Conservation (phyloP, 2,329 filamentous ascomycete genomes). For the Sarocladiaceae sp. region DNA sequence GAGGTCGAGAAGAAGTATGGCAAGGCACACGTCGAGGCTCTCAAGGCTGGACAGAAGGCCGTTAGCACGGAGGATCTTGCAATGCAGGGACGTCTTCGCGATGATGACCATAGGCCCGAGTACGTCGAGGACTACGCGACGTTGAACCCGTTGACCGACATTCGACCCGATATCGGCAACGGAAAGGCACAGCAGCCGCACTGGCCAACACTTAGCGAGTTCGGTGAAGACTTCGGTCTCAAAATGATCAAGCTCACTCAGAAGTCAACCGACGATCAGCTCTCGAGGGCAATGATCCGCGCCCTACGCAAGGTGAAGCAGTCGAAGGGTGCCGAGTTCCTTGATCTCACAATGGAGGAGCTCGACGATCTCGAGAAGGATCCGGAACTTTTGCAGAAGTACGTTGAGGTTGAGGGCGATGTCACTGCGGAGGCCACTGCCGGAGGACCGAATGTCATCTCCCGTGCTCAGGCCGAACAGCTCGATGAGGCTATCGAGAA, state of each 20-base stretch:
- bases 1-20: constrained; percentile 71
- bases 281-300: constrained; percentile 35
- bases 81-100: constrained; percentile 66
- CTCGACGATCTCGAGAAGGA: constrained; percentile 35
- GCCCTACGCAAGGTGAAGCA: constrained; percentile 38
- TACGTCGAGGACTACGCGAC: constrained; percentile 82
- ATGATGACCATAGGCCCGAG: constrained; percentile 66
- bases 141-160: constrained; percentile 74
- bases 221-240: constrained; percentile 47
- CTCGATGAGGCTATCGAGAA: constrained; percentile 32
- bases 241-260: constrained; percentile 40
- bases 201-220: constrained; percentile 58
- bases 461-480: constrained; percentile 29
- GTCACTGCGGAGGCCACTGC: constrained; percentile 18
- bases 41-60: constrained; percentile 74
- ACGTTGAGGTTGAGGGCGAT: constrained; percentile 27
- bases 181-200: constrained; percentile 47
- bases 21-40: constrained; percentile 72
- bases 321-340: constrained; percentile 35
- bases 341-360: constrained; percentile 48
- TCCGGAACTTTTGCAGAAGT: constrained; percentile 33
- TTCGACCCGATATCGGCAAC: constrained; percentile 46
- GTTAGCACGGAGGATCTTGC: constrained; percentile 72
- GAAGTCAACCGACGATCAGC: constrained; percentile 38
- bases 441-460: constrained; percentile 23